Evolutionary conservation across 805 yeast genomes (phyloP), one percentile per base, ranked within the genome.

Genomic region (Priceomyces haplophilus): DNA sequence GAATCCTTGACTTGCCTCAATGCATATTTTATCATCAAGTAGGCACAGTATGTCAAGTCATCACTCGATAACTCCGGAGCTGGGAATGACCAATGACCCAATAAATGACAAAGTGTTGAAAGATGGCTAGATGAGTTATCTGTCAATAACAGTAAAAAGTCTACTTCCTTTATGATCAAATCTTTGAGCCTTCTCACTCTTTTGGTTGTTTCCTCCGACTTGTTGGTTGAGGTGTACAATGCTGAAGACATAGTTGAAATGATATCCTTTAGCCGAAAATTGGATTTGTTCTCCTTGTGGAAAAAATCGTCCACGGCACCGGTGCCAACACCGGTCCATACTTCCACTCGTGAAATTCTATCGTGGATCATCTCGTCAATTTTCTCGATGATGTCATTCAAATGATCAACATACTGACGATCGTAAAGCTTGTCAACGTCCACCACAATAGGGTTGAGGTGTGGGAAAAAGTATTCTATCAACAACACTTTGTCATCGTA

Each of bases 71-170:
- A 65, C 50, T 76, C 76, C 56, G 82, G 88, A 2, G 90, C 85
- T 16, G 83, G 82, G 56, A 85, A 85, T 41, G 77, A 74, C 89
- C 90, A 83, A 49, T 69, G 71, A 29, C 80, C 77, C 13, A 79
- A 71, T 37, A 76, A 59, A 46, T 69, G 67, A 44, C 70, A 59
- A 23, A 69, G 51, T 29, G 49, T 54, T 27, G 57, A 44, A 34
- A 65, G 52, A 43, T 61, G 65, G 3, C 38, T 39, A 4, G 52
- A 54, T 3, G 56, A 38, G 47, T 57, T 50, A 34, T 59, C 46
- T 13, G 57, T 44, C 42, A 69, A 54, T 44, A 68, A 50, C 27
- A 41, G 37, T 19, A 47, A 41, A 49, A 70, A 69, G 43, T 62
- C 64, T 36, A 69, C 58, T 38, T 60, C 63, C 16, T 53, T 38